A percentile compares a stretch with the other conserved stretches of the same genome.
Conservation (phyloP, 2,329 filamentous ascomycete genomes). For the Pseudogymnoascus destructans region DNA sequence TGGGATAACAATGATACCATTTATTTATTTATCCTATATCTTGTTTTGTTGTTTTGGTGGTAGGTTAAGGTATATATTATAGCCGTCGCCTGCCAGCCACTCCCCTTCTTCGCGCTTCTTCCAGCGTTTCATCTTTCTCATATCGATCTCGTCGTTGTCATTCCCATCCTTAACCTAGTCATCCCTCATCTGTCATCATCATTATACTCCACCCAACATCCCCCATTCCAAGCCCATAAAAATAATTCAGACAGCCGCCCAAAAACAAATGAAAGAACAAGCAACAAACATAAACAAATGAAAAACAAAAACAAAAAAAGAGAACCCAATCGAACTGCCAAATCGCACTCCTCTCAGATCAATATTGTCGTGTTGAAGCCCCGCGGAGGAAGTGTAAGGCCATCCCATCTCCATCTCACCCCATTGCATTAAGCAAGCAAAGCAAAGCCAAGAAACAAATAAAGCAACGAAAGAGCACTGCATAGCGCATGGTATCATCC, state of each 20-base stretch:
- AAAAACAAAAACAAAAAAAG: not conserved
- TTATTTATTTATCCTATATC: not conserved
- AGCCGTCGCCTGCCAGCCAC: not conserved
- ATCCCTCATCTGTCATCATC: not conserved
- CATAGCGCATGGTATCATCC: constrained; percentile 1
- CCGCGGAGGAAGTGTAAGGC: not conserved
- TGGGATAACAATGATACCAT: not conserved
- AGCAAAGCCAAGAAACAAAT: not conserved
- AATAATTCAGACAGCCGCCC: constrained; percentile 1
- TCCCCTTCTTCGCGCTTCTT: not conserved
- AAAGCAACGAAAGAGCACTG: not conserved
- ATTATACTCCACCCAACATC: not conserved
- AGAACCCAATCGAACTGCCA: not conserved
- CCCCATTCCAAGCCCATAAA: not conserved
- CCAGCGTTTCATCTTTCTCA: not conserved
- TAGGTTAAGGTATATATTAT: not conserved
- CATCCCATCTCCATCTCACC: not conserved
- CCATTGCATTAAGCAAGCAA: not conserved
- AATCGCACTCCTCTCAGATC: not conserved
- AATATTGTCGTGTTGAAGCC: not conserved
- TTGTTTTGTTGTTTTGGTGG: not conserved
- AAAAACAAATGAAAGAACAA: not conserved
- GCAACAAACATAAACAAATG: not conserved
- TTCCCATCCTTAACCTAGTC: not conserved
- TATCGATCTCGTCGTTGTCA: not conserved